These are phyloP conservation scores for Artemisia princeps DNA, from an alignment of 140 eudicot species.

Conservation along the genomic window DNA sequence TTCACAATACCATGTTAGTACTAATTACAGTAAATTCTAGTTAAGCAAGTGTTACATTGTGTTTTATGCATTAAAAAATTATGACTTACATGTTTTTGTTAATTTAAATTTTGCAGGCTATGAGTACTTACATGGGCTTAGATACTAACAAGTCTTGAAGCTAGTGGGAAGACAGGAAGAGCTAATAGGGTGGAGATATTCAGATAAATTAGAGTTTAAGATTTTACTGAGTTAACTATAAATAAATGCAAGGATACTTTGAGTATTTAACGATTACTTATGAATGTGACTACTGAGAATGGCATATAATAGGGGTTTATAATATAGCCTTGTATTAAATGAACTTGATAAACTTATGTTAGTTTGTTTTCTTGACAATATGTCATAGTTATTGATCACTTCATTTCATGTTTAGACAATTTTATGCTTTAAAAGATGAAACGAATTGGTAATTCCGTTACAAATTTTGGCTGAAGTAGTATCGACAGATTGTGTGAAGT, in stretches of 20 bases:
- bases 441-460: not conserved
- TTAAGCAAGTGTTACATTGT: no score
- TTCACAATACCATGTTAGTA: no score
- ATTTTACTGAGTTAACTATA: slow-evolving; percentile 14
- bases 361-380: slow-evolving; percentile 5
- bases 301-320: not conserved
- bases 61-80: no score
- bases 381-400: not conserved
- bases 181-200: not conserved
- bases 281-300: slow-evolving; percentile 5
- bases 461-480: no score
- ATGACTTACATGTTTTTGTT: not conserved
- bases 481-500: no score
- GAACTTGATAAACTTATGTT: not conserved
- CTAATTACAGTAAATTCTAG: no score
- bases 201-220: slow-evolving; percentile 12
- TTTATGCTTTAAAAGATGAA: not conserved
- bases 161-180: slow-evolving; percentile 10
- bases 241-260: slow-evolving; percentile 19
- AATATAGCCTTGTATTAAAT: not conserved
- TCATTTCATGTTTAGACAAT: not conserved
- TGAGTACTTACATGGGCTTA: not conserved
- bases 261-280: not conserved
- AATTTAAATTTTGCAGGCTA: slow-evolving; percentile 15
- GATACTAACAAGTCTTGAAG: no score